These are phyloP conservation scores for Mariannaea sp. DNA, from an alignment of 2,329 filamentous ascomycete genomes.

Conservation along the genomic window DNA sequence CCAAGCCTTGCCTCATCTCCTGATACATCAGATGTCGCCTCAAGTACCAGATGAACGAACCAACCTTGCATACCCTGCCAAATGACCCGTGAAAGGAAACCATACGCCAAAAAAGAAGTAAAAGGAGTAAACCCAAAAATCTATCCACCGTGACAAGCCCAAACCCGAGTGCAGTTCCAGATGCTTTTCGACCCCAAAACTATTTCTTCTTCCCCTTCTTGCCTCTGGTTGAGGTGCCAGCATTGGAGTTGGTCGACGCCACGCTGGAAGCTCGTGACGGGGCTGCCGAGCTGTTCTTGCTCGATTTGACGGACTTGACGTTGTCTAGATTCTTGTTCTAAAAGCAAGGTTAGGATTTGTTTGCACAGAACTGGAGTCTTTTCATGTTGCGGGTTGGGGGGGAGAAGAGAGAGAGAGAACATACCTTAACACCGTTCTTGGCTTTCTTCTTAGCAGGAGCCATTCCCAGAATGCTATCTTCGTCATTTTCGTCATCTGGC, in stretches of 20 bases:
- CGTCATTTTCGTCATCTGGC: constrained; percentile 80
- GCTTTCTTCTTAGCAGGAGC: constrained; percentile 93
- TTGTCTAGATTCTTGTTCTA: constrained; percentile 94
- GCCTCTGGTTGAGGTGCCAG: constrained; percentile 57
- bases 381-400: too few relatives aligned
- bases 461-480: constrained; percentile 78
- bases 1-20: constrained; percentile 10
- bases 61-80: constrained; percentile 24
- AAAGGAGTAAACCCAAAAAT: too few relatives aligned
- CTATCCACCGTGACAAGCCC: constrained; percentile 23
- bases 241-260: constrained; percentile 68
- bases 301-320: constrained; percentile 82
- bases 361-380: not conserved
- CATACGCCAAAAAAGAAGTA: constrained; percentile 40
- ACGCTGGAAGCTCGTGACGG: constrained; percentile 90
- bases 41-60: constrained; percentile 25
- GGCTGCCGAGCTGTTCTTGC: constrained; percentile 75
- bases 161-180: constrained; percentile 11
- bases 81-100: constrained; percentile 27
- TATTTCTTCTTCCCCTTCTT: constrained; percentile 47
- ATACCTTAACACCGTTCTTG: constrained; percentile 85
- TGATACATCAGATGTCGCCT: constrained; percentile 19
- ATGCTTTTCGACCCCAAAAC: constrained; percentile 5
- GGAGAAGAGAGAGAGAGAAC: too few relatives aligned
- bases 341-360: constrained; percentile 23